Evolutionary conservation across 2,329 filamentous ascomycete genomes (phyloP), one percentile per base, ranked within the genome.

Genomic region (Ascochyta koolunga): DNA sequence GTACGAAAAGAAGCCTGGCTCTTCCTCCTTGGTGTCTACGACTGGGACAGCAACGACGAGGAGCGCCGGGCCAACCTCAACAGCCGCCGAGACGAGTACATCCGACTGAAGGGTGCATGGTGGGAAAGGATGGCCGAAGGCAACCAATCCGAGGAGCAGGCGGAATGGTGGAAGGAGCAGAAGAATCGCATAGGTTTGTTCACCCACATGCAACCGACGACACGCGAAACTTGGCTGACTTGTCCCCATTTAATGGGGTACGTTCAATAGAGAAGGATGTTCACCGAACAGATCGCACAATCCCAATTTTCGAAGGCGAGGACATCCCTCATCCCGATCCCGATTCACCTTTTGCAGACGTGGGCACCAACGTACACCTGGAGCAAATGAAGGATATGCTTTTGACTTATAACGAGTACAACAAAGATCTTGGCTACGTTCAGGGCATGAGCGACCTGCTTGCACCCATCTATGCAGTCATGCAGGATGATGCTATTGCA

Each of bases 301-400:
- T 99, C 25, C 89, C 91, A n/a, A 89, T 99, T 35, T 99, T 99
- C 72, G 89, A 91, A 8, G 95, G 95, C 58, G 95, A 99, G 76
- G 95, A 98, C 69, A 96, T 92, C 35, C 93, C 95, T 7, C 95
- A 99, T 70, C 96, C 95, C 0, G 95, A 99, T 67, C 95, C 95
- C 0, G 90, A 93, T 58, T 98, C 93, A 0, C 93, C 95, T 0
- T 99, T 98, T 74, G 91, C 93, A 11, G 90, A 93, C 38, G 85
- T 88, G 4, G 95, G 95, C 59, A 99, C 95, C 40, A 99, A 99
- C 67, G 93, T 97, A 5, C 95, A 99, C 75, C 84, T 99, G 60
- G 95, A 99, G 76, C 95, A 99, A 78, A 90, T 99, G 86, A 99
- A 99, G 78, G 95, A 99, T 73, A 96, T 99, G 90, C 87, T 99